Conservation (phyloP, 2,329 filamentous ascomycete species). For the Verticillium isaacii region DNA sequence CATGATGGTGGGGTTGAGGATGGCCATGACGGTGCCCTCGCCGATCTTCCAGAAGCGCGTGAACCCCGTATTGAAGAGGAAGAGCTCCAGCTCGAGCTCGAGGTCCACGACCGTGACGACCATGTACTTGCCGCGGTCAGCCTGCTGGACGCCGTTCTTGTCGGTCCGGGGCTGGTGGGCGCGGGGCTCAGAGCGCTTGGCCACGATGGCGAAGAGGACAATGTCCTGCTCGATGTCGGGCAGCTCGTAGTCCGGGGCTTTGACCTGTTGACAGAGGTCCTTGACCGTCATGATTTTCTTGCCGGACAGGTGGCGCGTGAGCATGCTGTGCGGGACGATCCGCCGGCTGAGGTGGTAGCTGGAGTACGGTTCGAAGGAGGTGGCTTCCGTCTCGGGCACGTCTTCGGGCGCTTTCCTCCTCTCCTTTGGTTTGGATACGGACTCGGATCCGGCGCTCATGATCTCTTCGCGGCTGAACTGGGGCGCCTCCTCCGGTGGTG, state of each 20-base stretch:
- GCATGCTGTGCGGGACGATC: slow-evolving; percentile 73
- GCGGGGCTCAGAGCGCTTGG: slow-evolving; percentile 80
- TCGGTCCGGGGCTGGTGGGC: slow-evolving; percentile 43
- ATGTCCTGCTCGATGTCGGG: slow-evolving; percentile 83
- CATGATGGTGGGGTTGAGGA: slow-evolving; percentile 89
- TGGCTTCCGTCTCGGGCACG: slow-evolving; percentile 41
- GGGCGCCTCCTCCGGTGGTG: slow-evolving; percentile 37
- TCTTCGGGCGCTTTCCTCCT: slow-evolving; percentile 22
- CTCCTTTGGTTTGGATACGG: slow-evolving; percentile 15
- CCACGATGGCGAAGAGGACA: slow-evolving; percentile 83
- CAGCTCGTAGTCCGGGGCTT: slow-evolving; percentile 74
- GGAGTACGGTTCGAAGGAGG: slow-evolving; percentile 82
- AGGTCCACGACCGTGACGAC: slow-evolving; percentile 82
- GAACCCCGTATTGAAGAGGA: slow-evolving; percentile 87
- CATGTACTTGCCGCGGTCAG: slow-evolving; percentile 82
- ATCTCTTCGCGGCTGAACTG: slow-evolving; percentile 63
- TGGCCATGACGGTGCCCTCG: slow-evolving; percentile 84
- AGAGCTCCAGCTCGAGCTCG: slow-evolving; percentile 86
- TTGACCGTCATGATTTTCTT: slow-evolving; percentile 77
- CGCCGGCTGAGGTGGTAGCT: slow-evolving; percentile 77
- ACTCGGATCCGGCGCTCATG: slow-evolving; percentile 28
- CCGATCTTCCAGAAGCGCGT: slow-evolving; percentile 91
- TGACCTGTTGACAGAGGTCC: slow-evolving; percentile 75
- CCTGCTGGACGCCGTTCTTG: slow-evolving; percentile 40
- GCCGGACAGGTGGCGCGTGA: slow-evolving; percentile 71